Percentiles rank a stretch among this genome's conserved stretches.
Evolutionary conservation across 1,284 basidiomycete species (phyloP).

Genomic region (Coniferiporia sulphurascens): DNA sequence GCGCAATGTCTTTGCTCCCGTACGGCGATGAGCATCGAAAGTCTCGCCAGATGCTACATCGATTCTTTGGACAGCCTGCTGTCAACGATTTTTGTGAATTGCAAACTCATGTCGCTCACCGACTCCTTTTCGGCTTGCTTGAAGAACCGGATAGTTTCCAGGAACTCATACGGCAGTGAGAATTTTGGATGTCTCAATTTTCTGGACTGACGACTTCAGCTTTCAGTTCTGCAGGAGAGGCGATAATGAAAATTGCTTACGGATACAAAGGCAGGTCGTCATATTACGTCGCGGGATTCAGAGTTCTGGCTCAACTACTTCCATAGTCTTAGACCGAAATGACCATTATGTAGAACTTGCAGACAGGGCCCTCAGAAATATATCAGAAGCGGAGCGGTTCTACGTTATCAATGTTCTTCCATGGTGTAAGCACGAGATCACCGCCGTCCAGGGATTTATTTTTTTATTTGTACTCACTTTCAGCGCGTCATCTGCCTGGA

Average conservation of each 20-base stretch:
- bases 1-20: slow-evolving; percentile 1
- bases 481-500: slow-evolving; percentile 10
- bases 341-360: slow-evolving; percentile 19
- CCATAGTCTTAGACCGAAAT: neutral
- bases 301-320: neutral
- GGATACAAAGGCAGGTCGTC: neutral
- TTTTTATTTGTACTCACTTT: neutral
- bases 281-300: neutral
- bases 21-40: slow-evolving; percentile 3
- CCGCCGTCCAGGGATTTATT: neutral
- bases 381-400: slow-evolving; percentile 7
- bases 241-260: slow-evolving; percentile 9
- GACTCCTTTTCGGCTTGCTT: neutral
- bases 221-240: slow-evolving; percentile 3
- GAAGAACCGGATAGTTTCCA: neutral
- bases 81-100: slow-evolving; percentile 1
- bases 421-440: neutral
- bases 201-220: neutral
- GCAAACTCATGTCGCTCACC: neutral
- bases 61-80: slow-evolving; percentile 6
- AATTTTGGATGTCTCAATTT: neutral
- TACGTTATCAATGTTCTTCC: slow-evolving; percentile 13
- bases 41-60: slow-evolving; percentile 6
- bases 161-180: neutral
- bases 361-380: slow-evolving; percentile 5